These are phyloP conservation scores for Xylariaceae sp. DNA, from an alignment of 2,329 filamentous ascomycete species.

Conservation along the genomic window DNA sequence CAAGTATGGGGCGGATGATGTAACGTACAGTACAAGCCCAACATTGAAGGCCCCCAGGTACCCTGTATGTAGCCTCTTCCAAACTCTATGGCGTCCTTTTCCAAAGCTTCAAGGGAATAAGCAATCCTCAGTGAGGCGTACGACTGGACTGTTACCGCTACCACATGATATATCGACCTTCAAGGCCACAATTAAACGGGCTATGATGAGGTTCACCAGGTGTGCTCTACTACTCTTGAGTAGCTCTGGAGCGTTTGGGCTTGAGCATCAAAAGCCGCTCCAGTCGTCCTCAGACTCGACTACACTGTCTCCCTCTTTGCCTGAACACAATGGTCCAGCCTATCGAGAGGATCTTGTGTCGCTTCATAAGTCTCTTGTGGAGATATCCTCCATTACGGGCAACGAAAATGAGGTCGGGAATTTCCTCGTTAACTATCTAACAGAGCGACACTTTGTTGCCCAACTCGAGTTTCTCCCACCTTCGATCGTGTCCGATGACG, in stretches of 20 bases:
- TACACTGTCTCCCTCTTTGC: neutral
- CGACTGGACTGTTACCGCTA: too few species aligned
- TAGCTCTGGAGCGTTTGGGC: conserved; percentile 3
- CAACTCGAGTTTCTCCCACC: conserved; percentile 50
- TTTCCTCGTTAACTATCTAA: conserved; percentile 72
- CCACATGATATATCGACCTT: too few species aligned
- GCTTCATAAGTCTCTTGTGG: conserved; percentile 77
- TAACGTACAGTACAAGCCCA: too few species aligned
- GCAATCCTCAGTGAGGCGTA: too few species aligned
- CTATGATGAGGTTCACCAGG: conserved; percentile 20
- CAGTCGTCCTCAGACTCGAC: neutral
- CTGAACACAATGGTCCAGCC: conserved; percentile 32
- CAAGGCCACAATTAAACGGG: neutral
- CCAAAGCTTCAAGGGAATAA: too few species aligned
- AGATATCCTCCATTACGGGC: conserved; percentile 73
- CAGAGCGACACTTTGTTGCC: conserved; percentile 51
- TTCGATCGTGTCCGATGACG: conserved; percentile 39
- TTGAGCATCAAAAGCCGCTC: neutral
- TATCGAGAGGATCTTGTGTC: conserved; percentile 64
- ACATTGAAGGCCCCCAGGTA: too few species aligned
- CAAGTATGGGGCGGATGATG: too few species aligned
- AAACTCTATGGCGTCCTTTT: too few species aligned
- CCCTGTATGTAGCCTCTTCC: too few species aligned
- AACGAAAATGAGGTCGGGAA: conserved; percentile 71
- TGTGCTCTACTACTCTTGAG: conserved; percentile 15